Conservation (phyloP, 768 basidiomycete genomes). For the Phaeotremella skinneri region DNA sequence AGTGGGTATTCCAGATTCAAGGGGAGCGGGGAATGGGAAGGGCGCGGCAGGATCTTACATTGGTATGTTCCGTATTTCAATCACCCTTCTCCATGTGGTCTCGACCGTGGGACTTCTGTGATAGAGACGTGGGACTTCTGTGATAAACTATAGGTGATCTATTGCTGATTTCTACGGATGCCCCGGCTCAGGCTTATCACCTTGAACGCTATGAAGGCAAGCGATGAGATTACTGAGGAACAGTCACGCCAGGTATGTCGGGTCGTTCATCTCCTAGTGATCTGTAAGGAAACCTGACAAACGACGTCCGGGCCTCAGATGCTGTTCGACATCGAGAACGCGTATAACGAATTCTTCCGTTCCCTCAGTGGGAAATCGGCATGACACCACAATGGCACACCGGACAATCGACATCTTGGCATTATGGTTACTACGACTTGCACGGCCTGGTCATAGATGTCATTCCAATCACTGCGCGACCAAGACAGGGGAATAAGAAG, state of each 20-base stretch:
- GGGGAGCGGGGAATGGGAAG: constrained; percentile 94
- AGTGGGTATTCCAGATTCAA: constrained; percentile 92
- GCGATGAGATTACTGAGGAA: constrained; percentile 92
- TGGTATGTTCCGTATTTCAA: constrained; percentile 69
- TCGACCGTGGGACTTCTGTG: no score
- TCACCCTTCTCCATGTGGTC: no score
- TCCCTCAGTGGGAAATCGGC: constrained; percentile 38
- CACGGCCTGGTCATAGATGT: no score
- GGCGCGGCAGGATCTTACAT: constrained; percentile 83
- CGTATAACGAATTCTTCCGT: constrained; percentile 85
- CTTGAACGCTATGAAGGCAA: constrained; percentile 93
- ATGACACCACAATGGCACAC: constrained; percentile 8
- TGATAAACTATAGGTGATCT: constrained; percentile 4
- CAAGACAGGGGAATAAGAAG: background rate
- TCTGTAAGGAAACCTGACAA: background rate
- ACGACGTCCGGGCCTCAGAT: constrained; percentile 59
- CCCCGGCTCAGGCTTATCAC: constrained; percentile 75
- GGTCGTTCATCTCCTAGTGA: background rate
- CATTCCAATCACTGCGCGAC: no score
- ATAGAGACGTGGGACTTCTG: no score
- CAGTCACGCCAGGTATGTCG: constrained; percentile 78
- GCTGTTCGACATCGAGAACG: constrained; percentile 94
- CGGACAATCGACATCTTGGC: background rate
- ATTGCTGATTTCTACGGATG: background rate
- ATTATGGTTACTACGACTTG: no score